phyloP scores from a whole-genome alignment of 441 rosid genomes.

The Rhodomyrtus psidioides region DNA sequence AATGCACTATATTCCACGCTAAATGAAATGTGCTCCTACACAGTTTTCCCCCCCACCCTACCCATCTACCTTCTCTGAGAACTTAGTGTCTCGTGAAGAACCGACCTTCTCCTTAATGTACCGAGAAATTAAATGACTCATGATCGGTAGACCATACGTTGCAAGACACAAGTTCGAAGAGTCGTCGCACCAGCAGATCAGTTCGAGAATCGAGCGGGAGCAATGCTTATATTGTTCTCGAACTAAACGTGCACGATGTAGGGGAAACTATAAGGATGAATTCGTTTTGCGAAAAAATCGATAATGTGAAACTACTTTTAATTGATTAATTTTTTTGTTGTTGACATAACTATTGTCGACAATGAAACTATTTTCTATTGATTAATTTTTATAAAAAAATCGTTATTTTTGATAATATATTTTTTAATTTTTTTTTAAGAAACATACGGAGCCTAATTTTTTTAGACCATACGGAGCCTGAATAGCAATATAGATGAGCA shows the following conservation, averaged over 20 bases:
- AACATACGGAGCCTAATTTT: no score
- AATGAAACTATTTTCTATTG: no score
- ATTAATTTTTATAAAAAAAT: no score
- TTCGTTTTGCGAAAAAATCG: no score
- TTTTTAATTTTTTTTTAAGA: no score
- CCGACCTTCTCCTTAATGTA: neutral
- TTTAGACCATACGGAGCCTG: no score
- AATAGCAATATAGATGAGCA: neutral
- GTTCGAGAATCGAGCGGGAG: neutral
- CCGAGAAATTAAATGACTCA: neutral
- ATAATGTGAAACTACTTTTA: no score
- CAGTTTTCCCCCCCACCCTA: neutral
- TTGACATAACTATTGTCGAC: no score
- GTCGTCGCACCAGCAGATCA: neutral
- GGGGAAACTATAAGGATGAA: neutral
- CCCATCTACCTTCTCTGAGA: neutral
- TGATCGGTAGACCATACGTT: rapidly evolving
- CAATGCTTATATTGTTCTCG: neutral
- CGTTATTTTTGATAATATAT: no score
- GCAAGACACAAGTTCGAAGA: neutral
- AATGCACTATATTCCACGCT: rapidly evolving
- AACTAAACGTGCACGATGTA: neutral
- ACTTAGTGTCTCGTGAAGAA: neutral
- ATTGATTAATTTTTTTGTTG: no score
- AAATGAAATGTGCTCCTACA: neutral